Percentiles rank a stretch among this genome's conserved stretches.
phyloP scores from a whole-genome alignment of 768 basidiomycete genomes.

The Mycena amicta region DNA sequence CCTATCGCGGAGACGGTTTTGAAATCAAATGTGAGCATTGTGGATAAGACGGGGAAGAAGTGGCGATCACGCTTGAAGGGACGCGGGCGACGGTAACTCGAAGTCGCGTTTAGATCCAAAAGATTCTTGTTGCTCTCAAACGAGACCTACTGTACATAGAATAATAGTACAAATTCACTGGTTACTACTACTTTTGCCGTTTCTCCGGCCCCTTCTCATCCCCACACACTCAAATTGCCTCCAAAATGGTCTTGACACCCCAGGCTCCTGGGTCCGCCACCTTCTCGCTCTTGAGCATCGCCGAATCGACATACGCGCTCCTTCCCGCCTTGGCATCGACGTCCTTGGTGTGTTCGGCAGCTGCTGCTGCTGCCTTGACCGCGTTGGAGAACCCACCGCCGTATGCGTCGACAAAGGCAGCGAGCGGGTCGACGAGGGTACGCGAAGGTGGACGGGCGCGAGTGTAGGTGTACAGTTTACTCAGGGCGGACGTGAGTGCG shows the following conservation, averaged over 20 bases:
- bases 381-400: constrained; percentile 48
- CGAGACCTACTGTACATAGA: no score
- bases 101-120: no score
- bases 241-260: constrained; percentile 79
- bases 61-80: no score
- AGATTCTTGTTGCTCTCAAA: no score
- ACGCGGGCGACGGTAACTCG: no score
- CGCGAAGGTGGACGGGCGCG: constrained; percentile 87
- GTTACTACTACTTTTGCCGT: no score
- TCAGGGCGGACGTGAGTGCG: constrained; percentile 60
- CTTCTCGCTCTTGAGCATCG: constrained; percentile 59
- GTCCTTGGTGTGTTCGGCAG: constrained; percentile 74
- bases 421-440: constrained; percentile 90
- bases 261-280: constrained; percentile 90
- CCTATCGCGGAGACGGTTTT: neutral
- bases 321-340: constrained; percentile 85
- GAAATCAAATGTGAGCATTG: neutral
- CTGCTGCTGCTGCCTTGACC: constrained; percentile 59
- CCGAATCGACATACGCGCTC: constrained; percentile 82
- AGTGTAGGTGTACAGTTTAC: constrained; percentile 78
- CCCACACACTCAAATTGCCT: constrained; percentile 42
- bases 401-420: constrained; percentile 67
- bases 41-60: no score
- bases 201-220: no score
- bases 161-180: no score